Evolutionary conservation across 768 basidiomycete genomes (phyloP).

Genomic region (Suillus americanus): DNA sequence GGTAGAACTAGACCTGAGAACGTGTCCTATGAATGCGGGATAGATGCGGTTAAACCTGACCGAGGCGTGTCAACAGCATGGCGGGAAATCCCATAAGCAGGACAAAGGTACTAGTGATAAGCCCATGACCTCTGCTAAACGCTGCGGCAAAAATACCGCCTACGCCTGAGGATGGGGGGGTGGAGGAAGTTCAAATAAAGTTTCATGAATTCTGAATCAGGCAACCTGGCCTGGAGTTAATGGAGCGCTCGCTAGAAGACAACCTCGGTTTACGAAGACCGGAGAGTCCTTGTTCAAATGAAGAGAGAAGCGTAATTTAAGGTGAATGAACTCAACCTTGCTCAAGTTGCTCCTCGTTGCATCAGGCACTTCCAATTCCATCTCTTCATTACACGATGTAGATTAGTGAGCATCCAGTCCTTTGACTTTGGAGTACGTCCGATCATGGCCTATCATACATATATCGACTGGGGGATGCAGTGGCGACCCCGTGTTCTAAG

Average conservation of each 20-base stretch:
- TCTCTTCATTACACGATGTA: slow-evolving; percentile 32
- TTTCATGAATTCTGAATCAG: slow-evolving; percentile 19
- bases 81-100: slow-evolving; percentile 54
- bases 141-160: slow-evolving; percentile 9
- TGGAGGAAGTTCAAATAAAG: slow-evolving; percentile 8
- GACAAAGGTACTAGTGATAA: slow-evolving; percentile 56
- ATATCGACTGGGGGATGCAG: slow-evolving; percentile 10
- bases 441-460: slow-evolving; percentile 25
- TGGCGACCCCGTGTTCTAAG: slow-evolving; percentile 11
- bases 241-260: slow-evolving; percentile 25
- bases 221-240: slow-evolving; percentile 27
- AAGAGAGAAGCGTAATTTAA: slow-evolving; percentile 45
- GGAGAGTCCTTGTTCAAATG: slow-evolving; percentile 28
- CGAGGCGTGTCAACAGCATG: slow-evolving; percentile 66
- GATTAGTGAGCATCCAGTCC: slow-evolving; percentile 23
- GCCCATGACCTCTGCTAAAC: slow-evolving; percentile 24
- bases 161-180: not conserved
- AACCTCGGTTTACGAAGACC: slow-evolving; percentile 31
- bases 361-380: slow-evolving; percentile 28
- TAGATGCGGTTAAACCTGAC: slow-evolving; percentile 44
- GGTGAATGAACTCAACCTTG: slow-evolving; percentile 40
- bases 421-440: slow-evolving; percentile 15
- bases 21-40: slow-evolving; percentile 68
- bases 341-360: slow-evolving; percentile 25
- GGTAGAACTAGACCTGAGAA: slow-evolving; percentile 48